Evolutionary conservation across 129 eudicot genomes (phyloP).

Genomic region (Arctium minus): DNA sequence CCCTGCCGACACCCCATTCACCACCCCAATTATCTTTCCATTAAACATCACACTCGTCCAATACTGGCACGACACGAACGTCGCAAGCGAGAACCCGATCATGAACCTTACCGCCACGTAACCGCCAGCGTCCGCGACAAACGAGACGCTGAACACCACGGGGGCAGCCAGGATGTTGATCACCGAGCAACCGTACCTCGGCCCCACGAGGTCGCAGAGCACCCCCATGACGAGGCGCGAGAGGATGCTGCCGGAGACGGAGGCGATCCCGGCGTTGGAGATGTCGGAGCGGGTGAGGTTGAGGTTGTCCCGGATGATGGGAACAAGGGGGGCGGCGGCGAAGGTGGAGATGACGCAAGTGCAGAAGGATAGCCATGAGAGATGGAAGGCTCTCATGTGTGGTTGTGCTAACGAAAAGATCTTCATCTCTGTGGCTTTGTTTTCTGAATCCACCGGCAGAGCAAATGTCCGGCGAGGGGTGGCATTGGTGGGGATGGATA

Average conservation of each 20-base stretch:
- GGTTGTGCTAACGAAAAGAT: slow-evolving; percentile 2
- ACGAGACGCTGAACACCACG: slow-evolving; percentile 4
- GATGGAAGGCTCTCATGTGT: slow-evolving; percentile 17
- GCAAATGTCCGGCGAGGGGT: background rate
- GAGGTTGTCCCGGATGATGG: slow-evolving; percentile 31
- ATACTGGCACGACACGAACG: slow-evolving; percentile 32
- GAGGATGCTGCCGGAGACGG: slow-evolving; percentile 28
- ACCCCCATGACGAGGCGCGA: slow-evolving; percentile 35
- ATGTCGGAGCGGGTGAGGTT: slow-evolving; percentile 31
- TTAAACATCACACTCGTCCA: slow-evolving; percentile 42
- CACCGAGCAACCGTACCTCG: slow-evolving; percentile 22
- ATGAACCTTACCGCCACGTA: slow-evolving; percentile 20
- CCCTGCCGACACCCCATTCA: slow-evolving; percentile 33
- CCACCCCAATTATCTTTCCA: slow-evolving; percentile 28
- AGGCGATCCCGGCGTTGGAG: slow-evolving; percentile 29
- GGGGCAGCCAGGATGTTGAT: slow-evolving; percentile 25
- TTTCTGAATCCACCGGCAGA: slow-evolving; percentile 7
- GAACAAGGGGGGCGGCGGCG: slow-evolving; percentile 32
- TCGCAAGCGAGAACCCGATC: slow-evolving; percentile 35
- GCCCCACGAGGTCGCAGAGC: slow-evolving; percentile 32
- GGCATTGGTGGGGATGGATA: background rate
- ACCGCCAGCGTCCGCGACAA: slow-evolving; percentile 21
- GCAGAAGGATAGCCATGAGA: slow-evolving; percentile 14
- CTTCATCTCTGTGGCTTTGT: slow-evolving; percentile 14
- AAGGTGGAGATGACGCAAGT: slow-evolving; percentile 13